Base-by-base conservation (phyloP, 208 protist genomes). In the Wallacemonas collosoma region DNA sequence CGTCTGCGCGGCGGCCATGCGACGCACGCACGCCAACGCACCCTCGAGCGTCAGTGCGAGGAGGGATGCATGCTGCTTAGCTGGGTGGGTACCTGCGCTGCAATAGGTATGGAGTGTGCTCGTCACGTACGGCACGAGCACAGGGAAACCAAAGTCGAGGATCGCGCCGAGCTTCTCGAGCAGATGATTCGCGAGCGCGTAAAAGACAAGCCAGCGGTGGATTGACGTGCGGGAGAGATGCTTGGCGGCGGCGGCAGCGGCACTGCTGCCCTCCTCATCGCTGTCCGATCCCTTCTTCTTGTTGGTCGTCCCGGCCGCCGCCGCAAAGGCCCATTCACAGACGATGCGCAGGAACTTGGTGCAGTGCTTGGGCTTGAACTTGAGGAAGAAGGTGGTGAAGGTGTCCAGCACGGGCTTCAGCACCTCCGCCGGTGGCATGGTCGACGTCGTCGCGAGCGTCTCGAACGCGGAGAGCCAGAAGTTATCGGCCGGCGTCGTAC, bases 291-390 rank as follows among this genome's bases (percentile, higher is more conserved):
- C 71, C 51, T 56, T 56, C 66, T 15, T 61, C 66, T 7, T 12
- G 8, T 56, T 9, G 14, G 35, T 41, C 36, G 44, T 64, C 15
- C 14, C 76, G 68, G 9, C 73, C 63, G 72, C 72, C 73, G 51
- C 73, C 66, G 78, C 86, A 82, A 97, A 97, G 45, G 88, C 88
- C 92, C 92, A 97, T 63, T 91, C 77, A 26, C 86, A 82, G 11
- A 95, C 71, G 36, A 81, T 73, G 40, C 80, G 77, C 54, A 97
- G 75, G 71, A 93, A 77, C 71, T 70, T 73, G 26, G 69, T 70
- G 61, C 89, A 91, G 58, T 93, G 84, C 71, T 94, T 93, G 17
- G 89, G 77, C 82, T 93, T 93, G 73, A 97, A 97, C 78, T 97
- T 97, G 40, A 97, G 61, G 65, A 94, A 87, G 72, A 97, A 95